phyloP scores from a whole-genome alignment of 257 asterid species.

The Capsicum baccatum region DNA sequence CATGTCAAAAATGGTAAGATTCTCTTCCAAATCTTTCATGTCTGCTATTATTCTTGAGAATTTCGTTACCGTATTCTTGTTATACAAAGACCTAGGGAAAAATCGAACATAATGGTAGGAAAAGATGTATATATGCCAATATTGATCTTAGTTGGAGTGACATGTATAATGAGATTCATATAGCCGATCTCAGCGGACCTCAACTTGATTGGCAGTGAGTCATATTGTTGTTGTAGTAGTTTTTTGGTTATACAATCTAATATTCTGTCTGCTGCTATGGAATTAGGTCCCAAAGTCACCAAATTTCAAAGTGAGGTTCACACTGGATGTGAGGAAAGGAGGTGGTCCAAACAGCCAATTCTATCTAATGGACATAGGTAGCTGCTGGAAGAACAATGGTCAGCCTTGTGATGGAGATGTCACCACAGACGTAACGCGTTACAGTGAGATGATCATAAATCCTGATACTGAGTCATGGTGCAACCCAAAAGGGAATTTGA shows the following conservation, averaged over 20 bases:
- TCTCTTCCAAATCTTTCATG: not conserved
- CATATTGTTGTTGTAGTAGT: not conserved
- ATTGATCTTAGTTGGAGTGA: too few species aligned
- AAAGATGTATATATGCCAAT: too few species aligned
- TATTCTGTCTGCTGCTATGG: conserved; percentile 21
- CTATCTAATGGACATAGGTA: conserved; percentile 82
- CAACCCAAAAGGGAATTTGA: conserved; percentile 36
- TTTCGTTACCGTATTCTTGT: not conserved
- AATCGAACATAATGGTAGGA: too few species aligned
- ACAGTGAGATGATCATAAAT: conserved; percentile 81
- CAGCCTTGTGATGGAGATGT: conserved; percentile 70
- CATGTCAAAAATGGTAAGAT: conserved; percentile 70
- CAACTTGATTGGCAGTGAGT: not conserved
- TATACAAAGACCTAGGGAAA: not conserved
- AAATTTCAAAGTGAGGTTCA: conserved; percentile 70
- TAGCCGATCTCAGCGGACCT: not conserved
- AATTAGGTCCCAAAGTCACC: conserved; percentile 80
- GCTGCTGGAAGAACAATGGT: conserved; percentile 95
- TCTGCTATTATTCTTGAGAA: not conserved
- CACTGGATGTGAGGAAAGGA: conserved; percentile 63
- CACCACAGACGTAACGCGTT: conserved; percentile 73
- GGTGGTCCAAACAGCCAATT: conserved; percentile 82
- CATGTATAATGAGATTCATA: not conserved
- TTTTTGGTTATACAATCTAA: not conserved
- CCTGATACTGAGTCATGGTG: conserved; percentile 76